phyloP scores from a whole-genome alignment of 495 filamentous ascomycete genomes.

The Trypethelium eluteriae region DNA sequence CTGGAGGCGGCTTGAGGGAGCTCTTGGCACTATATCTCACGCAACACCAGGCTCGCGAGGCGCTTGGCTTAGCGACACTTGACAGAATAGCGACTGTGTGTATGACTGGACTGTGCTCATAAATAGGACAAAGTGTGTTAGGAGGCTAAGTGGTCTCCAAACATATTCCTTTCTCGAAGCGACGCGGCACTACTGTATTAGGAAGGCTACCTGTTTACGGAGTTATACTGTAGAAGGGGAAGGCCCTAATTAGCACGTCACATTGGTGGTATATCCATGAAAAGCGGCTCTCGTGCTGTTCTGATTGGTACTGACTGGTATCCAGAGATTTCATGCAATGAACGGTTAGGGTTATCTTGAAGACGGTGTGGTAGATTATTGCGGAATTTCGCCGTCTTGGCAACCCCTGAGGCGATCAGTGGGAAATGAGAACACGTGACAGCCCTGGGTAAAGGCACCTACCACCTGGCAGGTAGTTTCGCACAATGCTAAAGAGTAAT shows the following conservation, averaged over 20 bases:
- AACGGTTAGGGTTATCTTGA: neutral
- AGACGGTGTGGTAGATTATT: neutral
- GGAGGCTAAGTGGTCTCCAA: neutral
- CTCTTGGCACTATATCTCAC: neutral
- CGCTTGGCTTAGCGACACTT: neutral
- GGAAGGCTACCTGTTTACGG: too few species aligned
- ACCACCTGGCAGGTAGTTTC: too few species aligned
- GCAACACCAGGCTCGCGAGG: constrained; percentile 3
- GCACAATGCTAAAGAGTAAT: too few species aligned
- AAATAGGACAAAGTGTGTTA: neutral
- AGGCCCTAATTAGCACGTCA: too few species aligned
- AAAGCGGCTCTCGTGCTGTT: too few species aligned
- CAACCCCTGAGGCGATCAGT: neutral
- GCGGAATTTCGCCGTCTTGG: neutral
- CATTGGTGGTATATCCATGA: too few species aligned
- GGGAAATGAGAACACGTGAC: neutral
- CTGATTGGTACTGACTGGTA: too few species aligned
- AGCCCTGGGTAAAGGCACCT: too few species aligned
- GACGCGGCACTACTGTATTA: too few species aligned
- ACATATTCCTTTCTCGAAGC: too few species aligned
- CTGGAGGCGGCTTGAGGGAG: neutral
- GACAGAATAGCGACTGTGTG: neutral
- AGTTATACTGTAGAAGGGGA: too few species aligned
- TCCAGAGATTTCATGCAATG: neutral
- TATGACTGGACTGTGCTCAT: neutral